Evolutionary conservation across 345 rosid genomes (phyloP), one percentile per base, ranked within the genome.

Genomic region (Linum usitatissimum): DNA sequence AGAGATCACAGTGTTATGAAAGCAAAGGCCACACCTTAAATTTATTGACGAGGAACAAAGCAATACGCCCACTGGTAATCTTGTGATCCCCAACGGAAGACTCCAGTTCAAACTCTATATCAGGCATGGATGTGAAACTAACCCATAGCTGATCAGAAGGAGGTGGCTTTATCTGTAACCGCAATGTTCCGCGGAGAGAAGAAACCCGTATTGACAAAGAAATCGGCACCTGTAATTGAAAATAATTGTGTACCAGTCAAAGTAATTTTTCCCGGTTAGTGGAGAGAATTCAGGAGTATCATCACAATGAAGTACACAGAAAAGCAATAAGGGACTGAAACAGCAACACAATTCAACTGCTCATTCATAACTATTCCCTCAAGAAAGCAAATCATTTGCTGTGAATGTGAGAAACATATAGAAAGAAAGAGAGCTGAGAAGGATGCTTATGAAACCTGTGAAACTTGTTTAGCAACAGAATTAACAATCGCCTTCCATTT

Each of bases 81-180:
- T 83, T 93, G 75, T 80, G 95, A 54, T 90, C 99, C 71, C 97
- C 96, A 73, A 93, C 76, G 18, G 87, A 79, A 56, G 97, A 84
- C 72, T 80, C 95, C 55, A 90, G 81, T 66, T 75, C 75, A 58
- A 93, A 83, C 38, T 86, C 84, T 73, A 93, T 80, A 53, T 87
- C 86, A 3, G 99, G 99, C 95, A 79, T 90, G 69, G 87, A 86
- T 13, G 88, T 84, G 79, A 87, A 93, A 72, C 95, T 82, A 76
- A 75, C 83, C 97, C 99, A 93, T 74, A 90, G 62, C 61, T 81
- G 97, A 81, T 93, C 95, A 2, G 97, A 90, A 45, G 99, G 99
- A 64, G 97, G 99, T 18, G 96, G 96, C 76, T 93, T 87, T 73
- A 90, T 70, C 67, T 81, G 88, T 56, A 90, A 72, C 62, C 87